A percentile compares a stretch with the other conserved stretches of the same genome.
phyloP scores from a whole-genome alignment of 2,329 filamentous ascomycete genomes.

The Cercospora citrullina region DNA sequence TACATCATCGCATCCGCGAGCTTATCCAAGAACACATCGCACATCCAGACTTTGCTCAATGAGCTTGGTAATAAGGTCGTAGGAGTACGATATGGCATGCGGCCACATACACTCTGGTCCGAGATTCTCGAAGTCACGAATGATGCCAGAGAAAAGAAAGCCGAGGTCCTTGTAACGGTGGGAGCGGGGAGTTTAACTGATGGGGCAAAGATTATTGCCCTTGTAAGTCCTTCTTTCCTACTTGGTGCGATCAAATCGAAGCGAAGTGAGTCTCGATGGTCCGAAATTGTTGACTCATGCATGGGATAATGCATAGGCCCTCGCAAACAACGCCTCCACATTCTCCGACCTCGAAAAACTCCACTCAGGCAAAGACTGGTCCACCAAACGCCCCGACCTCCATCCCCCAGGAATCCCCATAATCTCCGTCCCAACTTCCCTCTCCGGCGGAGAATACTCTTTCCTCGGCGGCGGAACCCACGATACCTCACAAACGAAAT shows the following conservation, averaged over 20 bases:
- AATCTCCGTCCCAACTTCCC: constrained; percentile 21
- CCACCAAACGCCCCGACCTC: constrained; percentile 7
- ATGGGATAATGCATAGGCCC: background rate
- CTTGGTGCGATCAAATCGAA: too few species aligned
- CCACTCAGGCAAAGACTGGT: constrained; percentile 20
- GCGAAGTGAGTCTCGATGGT: too few species aligned
- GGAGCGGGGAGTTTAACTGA: constrained; percentile 59
- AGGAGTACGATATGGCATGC: constrained; percentile 54
- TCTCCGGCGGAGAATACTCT: constrained; percentile 39
- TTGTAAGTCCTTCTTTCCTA: constrained; percentile 26
- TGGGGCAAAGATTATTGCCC: constrained; percentile 54
- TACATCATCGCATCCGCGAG: constrained; percentile 56
- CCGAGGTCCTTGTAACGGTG: constrained; percentile 56
- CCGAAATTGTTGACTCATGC: too few species aligned
- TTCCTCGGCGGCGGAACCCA: constrained; percentile 44
- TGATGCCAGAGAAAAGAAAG: constrained; percentile 42
- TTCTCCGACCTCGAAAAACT: constrained; percentile 12
- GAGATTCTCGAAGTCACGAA: constrained; percentile 53
- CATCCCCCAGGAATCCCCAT: constrained; percentile 19
- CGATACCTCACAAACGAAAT: constrained; percentile 20
- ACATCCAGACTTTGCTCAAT: constrained; percentile 44
- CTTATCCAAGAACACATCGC: constrained; percentile 49
- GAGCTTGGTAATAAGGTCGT: constrained; percentile 48
- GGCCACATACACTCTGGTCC: constrained; percentile 55
- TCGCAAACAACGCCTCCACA: constrained; percentile 20